phyloP scores from a whole-genome alignment of 495 filamentous ascomycete species.

The Hypoxylon intermedium region DNA sequence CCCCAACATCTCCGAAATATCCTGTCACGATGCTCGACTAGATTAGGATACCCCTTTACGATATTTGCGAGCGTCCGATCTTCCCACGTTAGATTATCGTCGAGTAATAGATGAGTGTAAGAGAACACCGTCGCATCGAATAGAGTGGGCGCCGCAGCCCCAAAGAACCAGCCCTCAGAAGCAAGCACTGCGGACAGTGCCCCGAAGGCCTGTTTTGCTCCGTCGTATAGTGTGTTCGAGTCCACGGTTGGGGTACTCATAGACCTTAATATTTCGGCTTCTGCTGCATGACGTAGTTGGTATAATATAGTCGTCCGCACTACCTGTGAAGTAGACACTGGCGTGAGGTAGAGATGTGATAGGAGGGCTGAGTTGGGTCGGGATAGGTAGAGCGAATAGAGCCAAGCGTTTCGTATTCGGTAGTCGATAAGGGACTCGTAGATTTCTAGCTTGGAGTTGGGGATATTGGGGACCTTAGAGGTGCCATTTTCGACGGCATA shows the following conservation, averaged over 20 bases:
- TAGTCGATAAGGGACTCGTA: constrained; percentile 83
- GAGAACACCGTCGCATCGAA: constrained; percentile 91
- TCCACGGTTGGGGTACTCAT: constrained; percentile 61
- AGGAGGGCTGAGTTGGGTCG: constrained; percentile 68
- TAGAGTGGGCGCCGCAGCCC: constrained; percentile 61
- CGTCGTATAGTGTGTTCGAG: constrained; percentile 66
- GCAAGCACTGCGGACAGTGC: constrained; percentile 76
- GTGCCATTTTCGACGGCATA: constrained; percentile 62
- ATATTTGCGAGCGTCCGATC: constrained; percentile 26
- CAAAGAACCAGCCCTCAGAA: constrained; percentile 57
- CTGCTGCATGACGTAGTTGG: constrained; percentile 74
- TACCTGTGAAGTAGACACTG: constrained; percentile 64
- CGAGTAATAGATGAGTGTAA: constrained; percentile 83
- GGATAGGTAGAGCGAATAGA: constrained; percentile 80
- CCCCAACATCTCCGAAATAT: constrained; percentile 46
- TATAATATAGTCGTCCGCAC: constrained; percentile 68
- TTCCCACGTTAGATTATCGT: constrained; percentile 65
- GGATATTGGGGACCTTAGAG: constrained; percentile 8
- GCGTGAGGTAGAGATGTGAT: constrained; percentile 70
- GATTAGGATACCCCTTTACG: constrained; percentile 42
- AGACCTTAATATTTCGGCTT: constrained; percentile 72
- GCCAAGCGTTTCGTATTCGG: constrained; percentile 84
- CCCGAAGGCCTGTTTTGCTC: constrained; percentile 73
- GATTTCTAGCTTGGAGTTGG: constrained; percentile 66
- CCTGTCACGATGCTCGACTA: constrained; percentile 44